A percentile compares a stretch with the other conserved stretches of the same genome.
phyloP scores from a whole-genome alignment of 805 yeast genomes.

The Yamadazyma olivae region DNA sequence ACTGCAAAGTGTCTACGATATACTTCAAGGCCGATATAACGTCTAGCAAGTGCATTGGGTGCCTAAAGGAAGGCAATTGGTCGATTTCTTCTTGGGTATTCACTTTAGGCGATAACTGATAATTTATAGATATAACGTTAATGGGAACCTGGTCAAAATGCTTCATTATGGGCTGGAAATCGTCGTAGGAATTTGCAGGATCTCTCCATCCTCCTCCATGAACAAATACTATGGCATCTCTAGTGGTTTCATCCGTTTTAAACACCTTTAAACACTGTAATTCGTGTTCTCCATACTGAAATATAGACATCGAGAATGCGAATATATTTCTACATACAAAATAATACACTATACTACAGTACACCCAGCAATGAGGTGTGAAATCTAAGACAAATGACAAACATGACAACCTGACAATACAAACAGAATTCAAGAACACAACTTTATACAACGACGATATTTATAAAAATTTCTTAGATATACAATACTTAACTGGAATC shows the following conservation, averaged over 20 bases:
- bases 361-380: no score
- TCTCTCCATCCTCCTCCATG: constrained; percentile 95
- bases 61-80: constrained; percentile 29
- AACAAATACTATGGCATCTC: constrained; percentile 48
- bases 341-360: background rate
- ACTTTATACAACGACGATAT: no score
- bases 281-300: constrained; percentile 28
- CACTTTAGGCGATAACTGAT: constrained; percentile 59
- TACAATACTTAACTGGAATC: constrained; percentile 4
- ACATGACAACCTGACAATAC: no score
- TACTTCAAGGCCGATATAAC: constrained; percentile 42
- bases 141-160: constrained; percentile 1
- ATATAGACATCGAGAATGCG: constrained; percentile 3
- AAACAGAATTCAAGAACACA: no score
- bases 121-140: constrained; percentile 44
- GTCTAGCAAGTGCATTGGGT: constrained; percentile 63
- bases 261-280: constrained; percentile 30
- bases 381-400: no score
- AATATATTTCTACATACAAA: constrained; percentile 1
- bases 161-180: constrained; percentile 34
- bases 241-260: constrained; percentile 11
- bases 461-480: constrained; percentile 1
- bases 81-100: constrained; percentile 7
- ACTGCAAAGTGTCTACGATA: constrained; percentile 15
- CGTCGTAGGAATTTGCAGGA: constrained; percentile 55